phyloP scores from a whole-genome alignment of 345 rosid species.

The Orychophragmus violaceus region DNA sequence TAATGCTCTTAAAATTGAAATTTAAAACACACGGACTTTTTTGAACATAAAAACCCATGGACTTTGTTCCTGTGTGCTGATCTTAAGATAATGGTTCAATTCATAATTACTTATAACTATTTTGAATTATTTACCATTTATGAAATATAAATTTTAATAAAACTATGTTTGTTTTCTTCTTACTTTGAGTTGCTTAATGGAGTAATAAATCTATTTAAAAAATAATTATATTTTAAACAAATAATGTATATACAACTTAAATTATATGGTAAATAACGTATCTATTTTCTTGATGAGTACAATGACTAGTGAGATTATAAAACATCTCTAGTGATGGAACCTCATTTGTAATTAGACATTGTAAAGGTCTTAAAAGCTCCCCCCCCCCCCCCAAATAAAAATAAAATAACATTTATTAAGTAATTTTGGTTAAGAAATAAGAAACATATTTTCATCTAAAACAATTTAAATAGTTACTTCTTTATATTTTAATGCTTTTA shows the following conservation, averaged over 20 bases:
- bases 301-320: background rate
- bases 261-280: background rate
- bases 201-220: background rate
- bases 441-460: background rate
- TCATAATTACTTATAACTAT: background rate
- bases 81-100: background rate
- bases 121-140: background rate
- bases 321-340: background rate
- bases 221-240: background rate
- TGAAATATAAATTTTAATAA: background rate
- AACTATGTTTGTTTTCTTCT: background rate
- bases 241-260: background rate
- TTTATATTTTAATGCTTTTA: background rate
- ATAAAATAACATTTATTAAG: background rate
- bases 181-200: background rate
- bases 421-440: background rate
- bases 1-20: conserved; percentile 8
- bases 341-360: background rate
- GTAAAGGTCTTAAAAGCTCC: background rate
- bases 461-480: background rate
- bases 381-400: background rate
- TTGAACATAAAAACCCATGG: no score
- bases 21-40: background rate
- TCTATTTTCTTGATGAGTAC: background rate
- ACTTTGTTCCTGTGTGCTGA: conserved; percentile 17